Evolutionary conservation across 2,329 filamentous ascomycete species (phyloP), one percentile per base, ranked within the genome.

Genomic region (Cylindrodendrum hubeiense): DNA sequence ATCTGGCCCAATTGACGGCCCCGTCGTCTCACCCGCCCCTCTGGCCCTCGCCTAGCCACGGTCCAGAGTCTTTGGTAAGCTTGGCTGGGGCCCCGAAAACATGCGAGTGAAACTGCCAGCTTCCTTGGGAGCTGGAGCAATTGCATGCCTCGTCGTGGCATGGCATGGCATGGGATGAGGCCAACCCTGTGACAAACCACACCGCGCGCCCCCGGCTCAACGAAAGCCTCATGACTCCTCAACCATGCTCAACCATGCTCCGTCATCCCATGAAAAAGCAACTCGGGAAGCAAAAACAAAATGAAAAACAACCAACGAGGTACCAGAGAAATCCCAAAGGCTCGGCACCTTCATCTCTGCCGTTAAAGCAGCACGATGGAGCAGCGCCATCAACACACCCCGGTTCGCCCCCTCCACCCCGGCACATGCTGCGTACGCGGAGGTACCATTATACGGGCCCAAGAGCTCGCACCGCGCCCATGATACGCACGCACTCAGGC

Each of bases 341-440:
- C 34, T 46, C 50, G 49, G 56, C 56, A 37, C 19, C 3, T 7
- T 24, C 44, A 26, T 13, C 15, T 33, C 28, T n/a, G 17, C n/a
- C 1, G 15, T 39, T 41, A 46, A 22, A 21, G 19, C 28, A 15
- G 28, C 39, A 33, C 12, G 28, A 34, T 52, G 52, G 52, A 60
- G 50, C 57, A 52, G 57, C 54, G 30, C 21, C 43, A 26, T 26
- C 21, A 12, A 50, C 13, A 5, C n/a, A 21, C 47, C 47, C 47
- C 26, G 26, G 28, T 12, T 50, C 26, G 47, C 47, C 47, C 33
- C 56, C 56, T 60, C 56, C 47, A 60, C 56, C 49, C 49, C 41
- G 49, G 57, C 50, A 60, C 57, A 60, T 43, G 41, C 28, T 60
- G 43, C 50, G 57, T 53, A 46, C 57, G 50, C 41, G 10, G n/a